A percentile compares a stretch with the other conserved stretches of the same genome.
phyloP scores from a whole-genome alignment of 2,329 filamentous ascomycete genomes.

The Aspergillus luchuensis region DNA sequence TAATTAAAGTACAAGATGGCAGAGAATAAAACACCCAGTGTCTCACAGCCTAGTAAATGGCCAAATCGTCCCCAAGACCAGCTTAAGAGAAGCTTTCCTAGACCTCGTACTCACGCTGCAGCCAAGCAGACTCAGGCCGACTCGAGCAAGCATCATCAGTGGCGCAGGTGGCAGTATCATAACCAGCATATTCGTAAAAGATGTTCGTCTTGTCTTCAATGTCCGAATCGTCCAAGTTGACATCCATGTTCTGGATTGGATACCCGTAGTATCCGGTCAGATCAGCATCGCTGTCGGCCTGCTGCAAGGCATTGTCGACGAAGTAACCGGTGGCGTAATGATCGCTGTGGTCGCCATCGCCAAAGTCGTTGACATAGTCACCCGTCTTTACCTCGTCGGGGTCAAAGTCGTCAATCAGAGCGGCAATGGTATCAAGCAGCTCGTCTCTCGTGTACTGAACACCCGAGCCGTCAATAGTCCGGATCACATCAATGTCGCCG shows the following conservation, averaged over 20 bases:
- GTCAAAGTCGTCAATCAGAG: conserved; percentile 10
- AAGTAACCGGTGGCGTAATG: conserved; percentile 19
- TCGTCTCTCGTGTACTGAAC: conserved; percentile 14
- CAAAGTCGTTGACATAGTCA: conserved; percentile 16
- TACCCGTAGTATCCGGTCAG: conserved; percentile 13
- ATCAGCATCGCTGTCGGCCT: not conserved
- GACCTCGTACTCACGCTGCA: conserved; percentile 5
- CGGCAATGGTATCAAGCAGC: conserved; percentile 9
- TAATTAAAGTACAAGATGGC: too few species aligned
- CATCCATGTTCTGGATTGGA: not conserved
- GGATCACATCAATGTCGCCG: conserved; percentile 10
- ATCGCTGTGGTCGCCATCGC: conserved; percentile 21
- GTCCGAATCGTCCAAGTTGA: conserved; percentile 3
- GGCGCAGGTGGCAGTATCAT: conserved; percentile 10
- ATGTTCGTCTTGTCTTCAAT: conserved; percentile 12
- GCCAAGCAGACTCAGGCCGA: conserved; percentile 7
- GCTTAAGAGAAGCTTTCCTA: not conserved
- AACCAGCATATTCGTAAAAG: conserved; percentile 13
- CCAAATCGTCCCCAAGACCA: not conserved
- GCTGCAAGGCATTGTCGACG: not conserved
- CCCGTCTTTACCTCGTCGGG: conserved; percentile 19
- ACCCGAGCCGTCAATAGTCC: conserved; percentile 8
- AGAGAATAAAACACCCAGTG: not conserved
- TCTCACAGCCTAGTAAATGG: not conserved
- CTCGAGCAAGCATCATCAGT: conserved; percentile 4